Conservation (phyloP, 176 grass and related monocot species). For the Musa acuminata region DNA sequence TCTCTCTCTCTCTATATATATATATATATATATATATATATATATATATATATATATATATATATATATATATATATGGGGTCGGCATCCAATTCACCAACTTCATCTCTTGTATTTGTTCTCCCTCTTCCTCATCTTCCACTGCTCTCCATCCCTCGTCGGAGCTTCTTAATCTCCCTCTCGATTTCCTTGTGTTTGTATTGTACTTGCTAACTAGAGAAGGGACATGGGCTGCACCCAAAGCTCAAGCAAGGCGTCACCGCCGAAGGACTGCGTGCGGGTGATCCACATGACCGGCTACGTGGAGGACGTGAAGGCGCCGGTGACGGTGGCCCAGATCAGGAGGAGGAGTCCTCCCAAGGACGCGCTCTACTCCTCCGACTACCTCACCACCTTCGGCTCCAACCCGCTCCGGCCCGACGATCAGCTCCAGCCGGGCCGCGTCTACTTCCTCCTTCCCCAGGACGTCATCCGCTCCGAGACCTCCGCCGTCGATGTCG, state of each 20-base stretch:
- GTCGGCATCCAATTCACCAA: neutral
- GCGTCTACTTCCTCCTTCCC: constrained; percentile 87
- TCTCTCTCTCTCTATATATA: neutral
- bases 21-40: too few relatives aligned
- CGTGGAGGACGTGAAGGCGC: constrained; percentile 53
- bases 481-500: constrained; percentile 70
- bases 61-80: too few relatives aligned
- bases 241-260: constrained; percentile 12
- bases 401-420: neutral
- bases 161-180: neutral
- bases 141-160: neutral
- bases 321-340: constrained; percentile 49
- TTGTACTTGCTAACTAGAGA: too few relatives aligned
- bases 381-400: constrained; percentile 20
- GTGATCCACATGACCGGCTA: constrained; percentile 89
- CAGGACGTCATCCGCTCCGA: constrained; percentile 58
- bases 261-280: constrained; percentile 42
- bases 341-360: constrained; percentile 12
- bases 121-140: too few relatives aligned
- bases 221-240: constrained; percentile 48
- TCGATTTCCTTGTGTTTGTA: too few relatives aligned
- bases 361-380: constrained; percentile 49
- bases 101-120: too few relatives aligned
- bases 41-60: too few relatives aligned
- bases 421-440: constrained; percentile 41